Base-by-base conservation (phyloP, 768 basidiomycete genomes). In the Xanthoconium purpureum region DNA sequence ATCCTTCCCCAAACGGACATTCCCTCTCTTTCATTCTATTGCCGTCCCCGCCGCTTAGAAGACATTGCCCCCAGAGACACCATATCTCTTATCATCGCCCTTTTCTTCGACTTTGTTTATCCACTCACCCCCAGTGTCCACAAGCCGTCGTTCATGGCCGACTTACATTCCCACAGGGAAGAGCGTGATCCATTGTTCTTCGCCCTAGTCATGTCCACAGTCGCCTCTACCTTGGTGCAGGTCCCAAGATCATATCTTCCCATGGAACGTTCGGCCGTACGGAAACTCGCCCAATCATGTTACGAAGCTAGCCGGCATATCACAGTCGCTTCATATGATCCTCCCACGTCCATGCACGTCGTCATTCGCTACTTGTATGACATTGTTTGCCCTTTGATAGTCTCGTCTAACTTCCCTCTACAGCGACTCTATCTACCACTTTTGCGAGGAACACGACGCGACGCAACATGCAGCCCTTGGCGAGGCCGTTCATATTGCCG, bases 31-130 rank as follows among this genome's bases (percentile, higher is more conserved):
- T 85, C 86, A 0, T 82, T 82, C 66, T 87, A 86, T 67, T 87
- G 85, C 66, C 81, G 85, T n/a, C 80, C 87, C 2, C 87, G 86
- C 65, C 79, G 88, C 35, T 75, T 96, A 45, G 89, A 94, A 66
- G 85, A 89, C 57, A 83, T 94, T 51, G 88, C 91, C 11, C 88
- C 90, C 18, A 80, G 90, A 51, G 87, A 90, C 55, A 88, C 87
- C 6, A 85, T 94, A 47, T 82, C 84, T 39, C 83, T 90, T 56
- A 89, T 96, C 62, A 85, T 94, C 59, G 81, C 87, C 38, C 82
- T 95, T 13, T 97, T 93, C 75, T 96, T 95, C 68, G 94, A 95
- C 70, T 96, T 91, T 68, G 91, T 95, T 47, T 94, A 94, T 71
- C 89, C 91, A 10, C 79, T 96, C 33, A 95, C 91, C 10, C 94